A percentile compares a stretch with the other conserved stretches of the same genome.
Evolutionary conservation across 2,329 filamentous ascomycete genomes (phyloP).

Genomic region (Fusarium sp.): DNA sequence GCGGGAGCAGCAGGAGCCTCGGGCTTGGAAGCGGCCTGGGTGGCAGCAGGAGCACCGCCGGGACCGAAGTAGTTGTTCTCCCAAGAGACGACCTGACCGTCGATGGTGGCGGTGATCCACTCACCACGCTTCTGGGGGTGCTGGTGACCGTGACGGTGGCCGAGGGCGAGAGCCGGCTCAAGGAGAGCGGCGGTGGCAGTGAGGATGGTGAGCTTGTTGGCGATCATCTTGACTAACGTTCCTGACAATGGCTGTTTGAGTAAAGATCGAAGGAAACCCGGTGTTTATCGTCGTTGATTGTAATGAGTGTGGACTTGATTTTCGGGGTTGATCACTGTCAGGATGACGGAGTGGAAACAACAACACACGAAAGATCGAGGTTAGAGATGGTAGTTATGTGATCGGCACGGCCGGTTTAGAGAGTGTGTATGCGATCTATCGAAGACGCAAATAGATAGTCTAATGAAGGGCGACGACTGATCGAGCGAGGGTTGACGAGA

Average conservation of each 20-base stretch:
- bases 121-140: conserved; percentile 51
- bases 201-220: conserved; percentile 57
- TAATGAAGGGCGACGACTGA: conserved; percentile 45
- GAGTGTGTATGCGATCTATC: conserved; percentile 58
- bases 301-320: conserved; percentile 32
- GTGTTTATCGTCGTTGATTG: conserved; percentile 22
- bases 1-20: conserved; percentile 19
- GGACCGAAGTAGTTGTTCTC: conserved; percentile 55
- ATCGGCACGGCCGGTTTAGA: conserved; percentile 53
- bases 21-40: conserved; percentile 32
- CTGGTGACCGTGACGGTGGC: conserved; percentile 57
- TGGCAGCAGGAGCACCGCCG: conserved; percentile 41
- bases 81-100: conserved; percentile 52
- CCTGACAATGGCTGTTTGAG: conserved; percentile 2
- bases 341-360: conserved; percentile 29
- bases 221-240: conserved; percentile 54
- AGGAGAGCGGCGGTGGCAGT: conserved; percentile 58
- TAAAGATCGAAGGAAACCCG: conserved; percentile 5
- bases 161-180: conserved; percentile 57
- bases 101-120: conserved; percentile 52
- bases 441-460: conserved; percentile 58
- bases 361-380: conserved; percentile 31
- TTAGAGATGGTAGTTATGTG: conserved; percentile 33
- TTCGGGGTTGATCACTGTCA: conserved; percentile 38
- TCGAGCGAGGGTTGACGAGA: conserved; percentile 44